These are phyloP conservation scores for Didymella exigua DNA, from an alignment of 2,329 filamentous ascomycete genomes.

Conservation along the genomic window DNA sequence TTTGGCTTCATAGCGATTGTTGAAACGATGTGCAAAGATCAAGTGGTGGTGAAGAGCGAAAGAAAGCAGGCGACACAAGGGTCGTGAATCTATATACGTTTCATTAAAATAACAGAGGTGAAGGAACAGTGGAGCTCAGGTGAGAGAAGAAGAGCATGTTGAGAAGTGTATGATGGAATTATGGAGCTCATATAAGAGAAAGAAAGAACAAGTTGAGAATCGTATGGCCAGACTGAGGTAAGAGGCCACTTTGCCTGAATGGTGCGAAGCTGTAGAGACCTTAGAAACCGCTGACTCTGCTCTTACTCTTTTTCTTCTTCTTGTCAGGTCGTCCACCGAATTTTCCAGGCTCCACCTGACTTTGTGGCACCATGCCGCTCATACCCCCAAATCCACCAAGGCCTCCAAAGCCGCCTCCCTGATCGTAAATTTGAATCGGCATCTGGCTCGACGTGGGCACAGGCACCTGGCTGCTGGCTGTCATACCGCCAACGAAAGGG, in stretches of 20 bases:
- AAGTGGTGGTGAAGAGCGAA: background rate
- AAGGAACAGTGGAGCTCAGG: background rate
- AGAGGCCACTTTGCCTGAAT: background rate
- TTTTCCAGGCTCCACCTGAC: constrained; percentile 45
- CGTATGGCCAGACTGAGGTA: background rate
- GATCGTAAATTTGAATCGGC: constrained; percentile 14
- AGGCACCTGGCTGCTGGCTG: constrained; percentile 35
- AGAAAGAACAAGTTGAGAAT: background rate
- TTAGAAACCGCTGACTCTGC: constrained; percentile 43
- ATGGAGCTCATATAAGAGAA: background rate
- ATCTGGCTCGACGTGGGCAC: constrained; percentile 20
- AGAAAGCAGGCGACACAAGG: background rate
- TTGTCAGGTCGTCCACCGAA: constrained; percentile 42
- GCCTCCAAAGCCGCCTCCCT: constrained; percentile 9
- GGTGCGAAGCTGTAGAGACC: too few species aligned
- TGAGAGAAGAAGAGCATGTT: background rate
- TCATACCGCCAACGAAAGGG: constrained; percentile 25
- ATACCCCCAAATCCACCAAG: constrained; percentile 15
- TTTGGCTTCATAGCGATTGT: background rate
- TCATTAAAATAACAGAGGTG: background rate
- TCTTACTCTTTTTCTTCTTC: constrained; percentile 45
- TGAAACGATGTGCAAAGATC: background rate
- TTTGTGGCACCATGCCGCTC: constrained; percentile 22
- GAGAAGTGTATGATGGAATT: background rate
- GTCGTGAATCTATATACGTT: background rate